Evolutionary conservation across 2,329 filamentous ascomycete species (phyloP).

Genomic region (Diplodia sapinea): DNA sequence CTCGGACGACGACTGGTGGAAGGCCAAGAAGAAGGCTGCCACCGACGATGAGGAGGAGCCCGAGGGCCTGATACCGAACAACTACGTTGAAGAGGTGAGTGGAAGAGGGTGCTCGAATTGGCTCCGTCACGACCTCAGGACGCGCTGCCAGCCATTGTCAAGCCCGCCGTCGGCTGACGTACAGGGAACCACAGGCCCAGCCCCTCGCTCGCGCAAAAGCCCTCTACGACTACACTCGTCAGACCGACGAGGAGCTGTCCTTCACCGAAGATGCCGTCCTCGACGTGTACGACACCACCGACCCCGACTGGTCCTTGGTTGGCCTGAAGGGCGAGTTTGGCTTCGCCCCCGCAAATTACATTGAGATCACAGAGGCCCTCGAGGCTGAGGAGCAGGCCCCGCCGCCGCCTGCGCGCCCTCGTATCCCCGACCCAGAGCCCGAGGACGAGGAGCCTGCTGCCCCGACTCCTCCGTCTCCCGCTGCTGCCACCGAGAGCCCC

Average conservation of each 20-base stretch:
- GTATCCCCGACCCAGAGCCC: conserved; percentile 52
- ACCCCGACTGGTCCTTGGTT: conserved; percentile 96
- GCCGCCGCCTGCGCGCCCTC: conserved; percentile 48
- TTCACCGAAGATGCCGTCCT: conserved; percentile 88
- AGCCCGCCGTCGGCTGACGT: conserved; percentile 7
- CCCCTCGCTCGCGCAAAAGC: conserved; percentile 77
- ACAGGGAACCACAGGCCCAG: conserved; percentile 59
- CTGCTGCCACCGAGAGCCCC: conserved; percentile 58
- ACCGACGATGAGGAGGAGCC: conserved; percentile 89
- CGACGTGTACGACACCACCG: conserved; percentile 84
- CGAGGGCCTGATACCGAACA: conserved; percentile 86
- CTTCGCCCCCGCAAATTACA: conserved; percentile 96
- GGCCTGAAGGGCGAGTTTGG: conserved; percentile 85
- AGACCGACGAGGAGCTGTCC: conserved; percentile 97
- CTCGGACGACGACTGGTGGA: conserved; percentile 84
- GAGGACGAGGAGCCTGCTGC: conserved; percentile 47
- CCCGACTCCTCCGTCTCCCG: conserved; percentile 50
- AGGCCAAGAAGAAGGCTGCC: conserved; percentile 82
- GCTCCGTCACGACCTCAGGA: neutral
- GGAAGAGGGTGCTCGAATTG: conserved; percentile 14
- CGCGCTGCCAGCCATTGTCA: conserved; percentile 19
- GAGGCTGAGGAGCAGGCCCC: conserved; percentile 54
- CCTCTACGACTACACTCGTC: conserved; percentile 97
- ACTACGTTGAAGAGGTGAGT: conserved; percentile 91
- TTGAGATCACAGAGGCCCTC: conserved; percentile 68